phyloP scores from a whole-genome alignment of 495 filamentous ascomycete species.

The Aspergillus panamensis region DNA sequence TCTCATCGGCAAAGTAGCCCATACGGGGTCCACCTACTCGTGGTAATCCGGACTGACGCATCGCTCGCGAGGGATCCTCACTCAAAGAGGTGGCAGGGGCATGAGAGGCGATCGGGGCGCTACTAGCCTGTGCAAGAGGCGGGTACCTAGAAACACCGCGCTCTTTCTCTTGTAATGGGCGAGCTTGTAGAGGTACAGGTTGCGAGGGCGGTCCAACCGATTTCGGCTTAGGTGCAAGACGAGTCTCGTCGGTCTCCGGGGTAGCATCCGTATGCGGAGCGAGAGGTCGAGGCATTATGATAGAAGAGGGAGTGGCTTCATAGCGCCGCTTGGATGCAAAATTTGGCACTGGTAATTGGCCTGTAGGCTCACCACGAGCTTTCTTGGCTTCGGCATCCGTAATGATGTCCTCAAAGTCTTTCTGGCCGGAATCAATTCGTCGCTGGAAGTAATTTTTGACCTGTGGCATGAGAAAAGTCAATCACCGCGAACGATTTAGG shows the following conservation, averaged over 20 bases:
- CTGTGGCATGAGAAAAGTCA: constrained; percentile 40
- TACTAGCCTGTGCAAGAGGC: constrained; percentile 44
- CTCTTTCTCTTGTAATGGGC: constrained; percentile 35
- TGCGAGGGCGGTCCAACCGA: constrained; percentile 33
- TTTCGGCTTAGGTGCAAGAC: constrained; percentile 44
- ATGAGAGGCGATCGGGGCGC: constrained; percentile 29
- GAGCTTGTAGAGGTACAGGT: constrained; percentile 31
- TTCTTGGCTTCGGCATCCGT: constrained; percentile 68
- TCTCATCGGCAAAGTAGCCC: constrained; percentile 44
- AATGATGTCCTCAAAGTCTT: constrained; percentile 66
- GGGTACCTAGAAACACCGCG: constrained; percentile 38
- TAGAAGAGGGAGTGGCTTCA: constrained; percentile 52
- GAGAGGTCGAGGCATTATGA: constrained; percentile 55
- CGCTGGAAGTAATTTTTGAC: constrained; percentile 91
- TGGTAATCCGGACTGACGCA: constrained; percentile 28
- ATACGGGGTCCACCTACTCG: constrained; percentile 40
- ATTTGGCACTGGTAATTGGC: constrained; percentile 60
- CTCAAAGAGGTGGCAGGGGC: constrained; percentile 20
- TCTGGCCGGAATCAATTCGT: constrained; percentile 64
- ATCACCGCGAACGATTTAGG: neutral
- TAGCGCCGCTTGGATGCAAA: constrained; percentile 59
- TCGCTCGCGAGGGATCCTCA: constrained; percentile 34
- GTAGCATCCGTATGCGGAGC: constrained; percentile 55
- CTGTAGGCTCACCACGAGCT: constrained; percentile 63
- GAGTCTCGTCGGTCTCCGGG: constrained; percentile 52